Percentiles rank a stretch among this genome's conserved stretches.
phyloP scores from a whole-genome alignment of 2,329 filamentous ascomycete species.

The Xylaria sp. region DNA sequence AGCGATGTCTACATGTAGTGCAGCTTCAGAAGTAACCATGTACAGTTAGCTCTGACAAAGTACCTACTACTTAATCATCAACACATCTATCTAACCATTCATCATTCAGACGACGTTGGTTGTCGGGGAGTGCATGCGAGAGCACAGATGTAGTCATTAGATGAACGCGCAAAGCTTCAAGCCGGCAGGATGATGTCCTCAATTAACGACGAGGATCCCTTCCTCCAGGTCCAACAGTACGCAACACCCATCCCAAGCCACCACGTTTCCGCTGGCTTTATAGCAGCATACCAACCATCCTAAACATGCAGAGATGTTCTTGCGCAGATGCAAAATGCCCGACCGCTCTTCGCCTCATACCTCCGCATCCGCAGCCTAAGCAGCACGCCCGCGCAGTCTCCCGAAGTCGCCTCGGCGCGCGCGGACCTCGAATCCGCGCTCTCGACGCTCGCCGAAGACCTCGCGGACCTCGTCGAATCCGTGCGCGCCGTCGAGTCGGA shows the following conservation, averaged over 20 bases:
- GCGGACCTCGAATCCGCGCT: conserved; percentile 75
- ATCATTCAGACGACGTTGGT: neutral
- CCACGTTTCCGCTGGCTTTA: neutral
- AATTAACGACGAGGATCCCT: conserved; percentile 74
- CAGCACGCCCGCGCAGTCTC: conserved; percentile 72
- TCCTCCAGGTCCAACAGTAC: conserved; percentile 78
- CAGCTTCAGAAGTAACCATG: neutral
- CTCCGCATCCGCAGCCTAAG: conserved; percentile 92
- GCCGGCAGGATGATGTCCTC: conserved; percentile 72
- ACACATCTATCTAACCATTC: neutral
- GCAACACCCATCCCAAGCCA: conserved; percentile 42
- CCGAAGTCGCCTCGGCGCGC: conserved; percentile 84
- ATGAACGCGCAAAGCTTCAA: conserved; percentile 41
- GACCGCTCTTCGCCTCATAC: conserved; percentile 92
- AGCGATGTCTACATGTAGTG: neutral
- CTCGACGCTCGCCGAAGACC: conserved; percentile 79
- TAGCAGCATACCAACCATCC: conserved; percentile 6
- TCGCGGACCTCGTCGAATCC: conserved; percentile 87
- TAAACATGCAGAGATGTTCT: conserved; percentile 79
- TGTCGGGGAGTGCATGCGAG: conserved; percentile 9
- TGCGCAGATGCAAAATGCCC: conserved; percentile 79
- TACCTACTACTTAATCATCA: too few relatives aligned
- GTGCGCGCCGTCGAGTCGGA: conserved; percentile 89
- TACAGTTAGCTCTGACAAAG: too few relatives aligned
- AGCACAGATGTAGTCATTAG: conserved; percentile 46